Evolutionary conservation across 225 moss, liverwort and hornwort species (phyloP).

Genomic region (Pseudisothecium myosuroides): DNA sequence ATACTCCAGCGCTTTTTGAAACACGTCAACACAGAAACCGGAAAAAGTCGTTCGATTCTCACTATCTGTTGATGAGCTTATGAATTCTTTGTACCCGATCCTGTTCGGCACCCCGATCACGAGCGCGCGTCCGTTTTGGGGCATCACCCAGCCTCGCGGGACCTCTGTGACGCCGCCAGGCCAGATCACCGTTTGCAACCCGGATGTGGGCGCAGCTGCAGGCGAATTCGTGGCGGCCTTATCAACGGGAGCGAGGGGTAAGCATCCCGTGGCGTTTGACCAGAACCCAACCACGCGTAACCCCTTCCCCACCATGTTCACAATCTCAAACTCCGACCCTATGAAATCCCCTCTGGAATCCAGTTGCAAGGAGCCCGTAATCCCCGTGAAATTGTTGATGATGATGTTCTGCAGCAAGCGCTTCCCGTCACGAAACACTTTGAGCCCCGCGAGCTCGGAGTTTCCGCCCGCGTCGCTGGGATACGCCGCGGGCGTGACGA

Average conservation of each 20-base stretch:
- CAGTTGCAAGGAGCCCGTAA: conserved; percentile 50
- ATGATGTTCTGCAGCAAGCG: conserved; percentile 32
- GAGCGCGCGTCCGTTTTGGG: conserved; percentile 48
- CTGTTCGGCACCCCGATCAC: conserved; percentile 76
- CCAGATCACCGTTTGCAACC: conserved; percentile 73
- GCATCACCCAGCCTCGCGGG: conserved; percentile 82
- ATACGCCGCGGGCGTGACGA: conserved; percentile 6
- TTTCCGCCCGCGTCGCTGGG: conserved; percentile 24
- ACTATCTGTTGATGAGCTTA: conserved; percentile 22
- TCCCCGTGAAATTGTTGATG: conserved; percentile 33
- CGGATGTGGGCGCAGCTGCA: neutral
- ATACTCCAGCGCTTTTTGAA: conserved; percentile 51
- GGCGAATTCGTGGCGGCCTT: neutral
- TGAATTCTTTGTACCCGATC: conserved; percentile 70
- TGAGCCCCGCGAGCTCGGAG: conserved; percentile 46
- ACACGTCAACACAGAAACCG: conserved; percentile 89
- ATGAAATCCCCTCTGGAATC: conserved; percentile 47
- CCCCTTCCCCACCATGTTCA: conserved; percentile 77
- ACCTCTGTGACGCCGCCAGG: conserved; percentile 63
- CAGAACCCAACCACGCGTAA: conserved; percentile 72
- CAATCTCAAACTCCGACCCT: conserved; percentile 43
- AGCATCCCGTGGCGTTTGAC: conserved; percentile 53
- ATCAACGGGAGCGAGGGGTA: conserved; percentile 10
- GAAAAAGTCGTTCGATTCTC: conserved; percentile 42
- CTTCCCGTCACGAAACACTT: conserved; percentile 42